These are phyloP conservation scores for Hibiscus tridactylites DNA, from an alignment of 345 rosid species.

Conservation along the genomic window DNA sequence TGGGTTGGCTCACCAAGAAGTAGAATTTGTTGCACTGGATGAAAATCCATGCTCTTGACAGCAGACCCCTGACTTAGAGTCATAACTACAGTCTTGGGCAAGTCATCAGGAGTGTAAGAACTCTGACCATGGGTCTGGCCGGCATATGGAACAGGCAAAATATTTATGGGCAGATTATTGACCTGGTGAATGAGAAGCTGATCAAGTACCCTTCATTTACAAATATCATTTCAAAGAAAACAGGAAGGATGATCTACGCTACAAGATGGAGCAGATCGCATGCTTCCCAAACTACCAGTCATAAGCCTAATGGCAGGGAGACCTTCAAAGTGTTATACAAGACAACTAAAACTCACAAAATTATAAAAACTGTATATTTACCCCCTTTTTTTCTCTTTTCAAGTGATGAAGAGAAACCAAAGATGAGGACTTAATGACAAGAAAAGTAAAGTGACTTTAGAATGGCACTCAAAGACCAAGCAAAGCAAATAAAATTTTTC, in stretches of 20 bases:
- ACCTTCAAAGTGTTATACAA: neutral
- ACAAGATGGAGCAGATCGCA: neutral
- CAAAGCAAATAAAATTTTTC: neutral
- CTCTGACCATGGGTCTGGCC: conserved; percentile 69
- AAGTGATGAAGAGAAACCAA: neutral
- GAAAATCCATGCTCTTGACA: conserved; percentile 88
- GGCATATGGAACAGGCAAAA: conserved; percentile 53
- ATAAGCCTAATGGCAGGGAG: neutral
- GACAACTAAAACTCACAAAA: neutral
- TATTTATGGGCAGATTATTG: conserved; percentile 59
- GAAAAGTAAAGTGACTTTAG: neutral
- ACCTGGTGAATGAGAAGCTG: conserved; percentile 33
- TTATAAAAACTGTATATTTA: neutral
- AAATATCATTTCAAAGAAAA: conserved; percentile 4
- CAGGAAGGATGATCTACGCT: neutral
- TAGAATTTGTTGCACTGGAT: conserved; percentile 64
- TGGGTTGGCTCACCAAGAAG: conserved; percentile 56
- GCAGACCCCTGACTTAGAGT: conserved; percentile 60
- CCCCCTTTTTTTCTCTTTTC: neutral
- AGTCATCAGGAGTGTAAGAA: conserved; percentile 64
- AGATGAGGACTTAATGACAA: neutral
- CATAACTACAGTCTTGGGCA: conserved; percentile 60
- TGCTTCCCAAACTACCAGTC: neutral
- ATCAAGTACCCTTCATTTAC: neutral
- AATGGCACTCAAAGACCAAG: neutral